Evolutionary conservation across 1,139 yeast species (phyloP).

Genomic region (Lodderomyces parapsilosis): DNA sequence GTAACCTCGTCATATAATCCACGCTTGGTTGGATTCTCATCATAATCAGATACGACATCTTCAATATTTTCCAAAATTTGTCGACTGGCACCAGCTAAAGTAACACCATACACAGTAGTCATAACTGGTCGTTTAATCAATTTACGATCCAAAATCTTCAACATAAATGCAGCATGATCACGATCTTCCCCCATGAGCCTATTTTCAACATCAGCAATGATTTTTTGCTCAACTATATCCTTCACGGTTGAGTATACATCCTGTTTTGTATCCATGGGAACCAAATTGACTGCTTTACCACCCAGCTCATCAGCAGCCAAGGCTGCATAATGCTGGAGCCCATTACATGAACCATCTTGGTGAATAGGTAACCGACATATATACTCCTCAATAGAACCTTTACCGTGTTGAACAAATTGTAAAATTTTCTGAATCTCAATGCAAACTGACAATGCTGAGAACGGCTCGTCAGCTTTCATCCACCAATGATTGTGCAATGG

Average conservation of each 20-base stretch:
- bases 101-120: slow-evolving; percentile 51
- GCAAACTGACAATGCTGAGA: slow-evolving; percentile 40
- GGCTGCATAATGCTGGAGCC: slow-evolving; percentile 50
- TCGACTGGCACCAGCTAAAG: slow-evolving; percentile 33
- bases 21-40: slow-evolving; percentile 10
- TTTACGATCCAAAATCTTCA: slow-evolving; percentile 28
- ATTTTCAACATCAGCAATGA: slow-evolving; percentile 14
- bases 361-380: slow-evolving; percentile 39
- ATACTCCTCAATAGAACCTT: slow-evolving; percentile 21
- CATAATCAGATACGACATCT: slow-evolving; percentile 20
- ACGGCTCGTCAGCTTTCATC: slow-evolving; percentile 40
- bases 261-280: slow-evolving; percentile 22
- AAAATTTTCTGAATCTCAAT: slow-evolving; percentile 28
- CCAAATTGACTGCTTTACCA: slow-evolving; percentile 39
- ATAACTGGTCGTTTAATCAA: slow-evolving; percentile 45
- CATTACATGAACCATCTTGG: slow-evolving; percentile 50
- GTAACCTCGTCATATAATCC: slow-evolving; percentile 4
- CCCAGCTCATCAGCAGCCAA: slow-evolving; percentile 37
- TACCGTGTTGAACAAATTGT: slow-evolving; percentile 13
- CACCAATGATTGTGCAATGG: slow-evolving; percentile 38
- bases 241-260: slow-evolving; percentile 41
- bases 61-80: slow-evolving; percentile 31
- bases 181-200: slow-evolving; percentile 3
- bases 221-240: slow-evolving; percentile 22
- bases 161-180: slow-evolving; percentile 18